A percentile compares a stretch with the other conserved stretches of the same genome.
Evolutionary conservation across 1,284 basidiomycete species (phyloP).

Genomic region (Neonothopanus nambi): DNA sequence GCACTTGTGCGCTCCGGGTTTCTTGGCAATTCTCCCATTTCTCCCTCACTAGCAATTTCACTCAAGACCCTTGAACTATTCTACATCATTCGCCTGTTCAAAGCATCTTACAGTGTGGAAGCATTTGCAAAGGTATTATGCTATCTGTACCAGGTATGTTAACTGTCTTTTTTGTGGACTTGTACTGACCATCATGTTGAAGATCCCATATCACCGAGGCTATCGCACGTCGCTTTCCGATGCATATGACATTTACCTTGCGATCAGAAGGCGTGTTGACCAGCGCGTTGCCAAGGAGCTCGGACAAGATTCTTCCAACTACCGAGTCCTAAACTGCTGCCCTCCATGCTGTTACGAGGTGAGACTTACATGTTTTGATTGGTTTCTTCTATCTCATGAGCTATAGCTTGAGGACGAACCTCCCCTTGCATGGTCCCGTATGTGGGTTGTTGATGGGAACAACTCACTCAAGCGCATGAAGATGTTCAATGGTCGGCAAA

Average conservation of each 20-base stretch:
- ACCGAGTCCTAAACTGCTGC: constrained; percentile 25
- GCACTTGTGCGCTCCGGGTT: constrained; percentile 2
- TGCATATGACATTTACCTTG: background rate
- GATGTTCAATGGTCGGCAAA: background rate
- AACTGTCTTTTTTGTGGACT: background rate
- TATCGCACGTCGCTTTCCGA: background rate
- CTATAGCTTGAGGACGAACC: constrained; percentile 25
- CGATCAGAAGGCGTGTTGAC: constrained; percentile 10
- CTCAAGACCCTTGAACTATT: background rate
- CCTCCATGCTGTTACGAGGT: constrained; percentile 28
- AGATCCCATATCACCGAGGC: background rate
- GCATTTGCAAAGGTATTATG: background rate
- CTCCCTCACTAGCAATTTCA: background rate
- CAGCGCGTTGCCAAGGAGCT: constrained; percentile 17
- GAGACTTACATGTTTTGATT: background rate
- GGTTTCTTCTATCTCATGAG: no score
- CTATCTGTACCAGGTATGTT: background rate
- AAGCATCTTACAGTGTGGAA: constrained; percentile 3
- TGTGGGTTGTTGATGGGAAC: constrained; percentile 14
- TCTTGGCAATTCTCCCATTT: background rate
- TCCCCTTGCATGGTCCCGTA: constrained; percentile 11
- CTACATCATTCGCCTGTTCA: background rate
- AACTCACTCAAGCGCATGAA: background rate
- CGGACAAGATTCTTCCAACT: constrained; percentile 21
- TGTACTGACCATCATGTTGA: background rate